phyloP scores from a whole-genome alignment of 2,329 filamentous ascomycete genomes.

The Venturia effusa region DNA sequence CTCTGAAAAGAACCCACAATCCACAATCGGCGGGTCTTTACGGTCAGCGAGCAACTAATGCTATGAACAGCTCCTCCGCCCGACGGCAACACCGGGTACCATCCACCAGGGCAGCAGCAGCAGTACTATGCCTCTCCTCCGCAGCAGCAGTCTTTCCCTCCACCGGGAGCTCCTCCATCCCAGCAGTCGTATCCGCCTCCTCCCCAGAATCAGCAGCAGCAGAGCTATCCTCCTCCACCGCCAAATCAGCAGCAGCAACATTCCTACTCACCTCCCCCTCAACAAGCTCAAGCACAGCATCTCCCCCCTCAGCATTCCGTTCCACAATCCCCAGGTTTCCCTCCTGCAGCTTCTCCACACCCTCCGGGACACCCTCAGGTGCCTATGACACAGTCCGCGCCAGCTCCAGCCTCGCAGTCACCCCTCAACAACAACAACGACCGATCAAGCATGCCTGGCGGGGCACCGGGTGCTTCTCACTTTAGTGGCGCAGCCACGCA shows the following conservation, averaged over 20 bases:
- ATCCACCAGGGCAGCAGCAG: conserved; percentile 5
- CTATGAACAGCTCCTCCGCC: background rate
- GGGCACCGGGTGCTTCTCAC: conserved; percentile 38
- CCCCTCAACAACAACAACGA: conserved; percentile 23
- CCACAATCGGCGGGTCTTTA: background rate
- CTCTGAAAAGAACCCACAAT: background rate
- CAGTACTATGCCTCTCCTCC: conserved; percentile 14
- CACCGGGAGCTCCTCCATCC: background rate
- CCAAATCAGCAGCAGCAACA: conserved; percentile 19
- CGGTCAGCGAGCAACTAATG: background rate
- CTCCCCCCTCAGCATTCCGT: conserved; percentile 4
- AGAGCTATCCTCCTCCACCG: conserved; percentile 15
- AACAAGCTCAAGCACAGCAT: conserved; percentile 7
- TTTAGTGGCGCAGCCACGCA: conserved; percentile 54
- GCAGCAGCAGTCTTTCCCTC: conserved; percentile 8
- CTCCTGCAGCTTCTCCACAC: conserved; percentile 14
- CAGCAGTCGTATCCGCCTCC: conserved; percentile 19
- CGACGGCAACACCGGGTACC: background rate
- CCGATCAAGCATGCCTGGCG: conserved; percentile 22
- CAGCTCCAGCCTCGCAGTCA: conserved; percentile 18
- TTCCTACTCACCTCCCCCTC: conserved; percentile 24
- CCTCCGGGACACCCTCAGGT: conserved; percentile 11
- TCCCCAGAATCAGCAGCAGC: conserved; percentile 10
- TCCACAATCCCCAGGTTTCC: background rate
- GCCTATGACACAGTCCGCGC: conserved; percentile 18